Evolutionary conservation across 129 eudicot species (phyloP), one percentile per base, ranked within the genome.

Genomic region (Flaveria ramosissima): DNA sequence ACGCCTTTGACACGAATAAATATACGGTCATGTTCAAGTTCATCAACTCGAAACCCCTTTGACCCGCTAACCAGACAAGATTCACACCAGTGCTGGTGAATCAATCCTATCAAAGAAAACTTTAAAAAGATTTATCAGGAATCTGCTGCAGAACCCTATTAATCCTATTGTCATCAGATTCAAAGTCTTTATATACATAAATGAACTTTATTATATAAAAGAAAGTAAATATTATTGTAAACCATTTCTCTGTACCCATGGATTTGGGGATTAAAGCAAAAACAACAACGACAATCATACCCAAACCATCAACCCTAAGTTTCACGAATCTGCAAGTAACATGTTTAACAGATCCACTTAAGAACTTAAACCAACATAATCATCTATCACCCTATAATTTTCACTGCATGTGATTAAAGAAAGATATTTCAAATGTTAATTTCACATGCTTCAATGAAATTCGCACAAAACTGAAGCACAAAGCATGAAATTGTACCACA

Each of bases 231-330:
- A 71, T 51, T 71, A 36, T 1, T 36, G 26, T 15, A 41, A 17
- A 60, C 41, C 27, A 11, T 60, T 24, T 0, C 3, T 24, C n/a
- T 50, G 17, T 13, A 55, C 1, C 50, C 62, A 43, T 46, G 30
- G 13, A 71, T 62, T 79, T 71, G 51, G 83, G 67, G 73, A 63
- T 50, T 51, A 62, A 77, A 77, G 55, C 74, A 52, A 15, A 53
- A 59, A 43, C 69, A 74, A 17, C 27, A 50, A 76, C 64, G 4
- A 76, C 61, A 30, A 36, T 65, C 73, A 76, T 50, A 32, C 53
- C 20, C 66, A 62, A 71, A 20, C 24, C 21, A 24, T 45, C 46
- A 70, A 70, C 26, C 50, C 42, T 52, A 63, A 12, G 32, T 20
- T 17, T 76, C 39, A 19, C 11, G 15, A 61, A 52, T 17, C 66